A percentile compares a stretch with the other conserved stretches of the same genome.
Evolutionary conservation across 148 eudicot species (phyloP).

Genomic region (Vaccinium darrowii): DNA sequence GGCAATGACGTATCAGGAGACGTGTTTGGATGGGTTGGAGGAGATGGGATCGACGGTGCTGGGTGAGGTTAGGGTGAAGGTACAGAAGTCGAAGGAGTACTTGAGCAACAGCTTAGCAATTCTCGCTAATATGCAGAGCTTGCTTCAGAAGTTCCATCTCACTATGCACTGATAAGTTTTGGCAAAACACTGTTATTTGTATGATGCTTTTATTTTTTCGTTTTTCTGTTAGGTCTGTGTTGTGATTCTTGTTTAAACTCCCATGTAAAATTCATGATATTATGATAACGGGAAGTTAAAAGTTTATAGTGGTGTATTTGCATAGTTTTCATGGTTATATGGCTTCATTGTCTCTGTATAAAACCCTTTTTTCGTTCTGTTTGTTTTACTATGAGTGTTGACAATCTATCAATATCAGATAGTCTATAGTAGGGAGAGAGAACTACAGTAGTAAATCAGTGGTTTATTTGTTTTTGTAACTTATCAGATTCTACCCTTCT

Average conservation of each 20-base stretch:
- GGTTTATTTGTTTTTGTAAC: neutral
- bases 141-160: conserved; percentile 32
- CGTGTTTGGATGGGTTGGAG: conserved; percentile 57
- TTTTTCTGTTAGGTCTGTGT: neutral
- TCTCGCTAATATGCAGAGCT: conserved; percentile 31
- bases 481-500: neutral
- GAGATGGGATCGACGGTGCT: conserved; percentile 48
- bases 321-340: neutral
- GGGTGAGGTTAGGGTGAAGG: conserved; percentile 36
- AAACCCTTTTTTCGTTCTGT: neutral
- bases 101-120: conserved; percentile 58
- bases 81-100: conserved; percentile 40
- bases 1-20: conserved; percentile 56
- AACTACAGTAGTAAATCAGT: neutral
- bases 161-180: conserved; percentile 26
- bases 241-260: neutral
- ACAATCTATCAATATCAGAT: neutral
- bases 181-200: neutral
- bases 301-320: neutral
- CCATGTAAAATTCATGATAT: neutral
- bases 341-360: neutral
- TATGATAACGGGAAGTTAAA: neutral
- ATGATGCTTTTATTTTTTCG: neutral
- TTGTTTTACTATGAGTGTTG: neutral
- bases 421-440: neutral